Percentiles rank a stretch among this genome's conserved stretches.
Conservation (phyloP, 2,329 filamentous ascomycete species). For the Emmonsia crescens region DNA sequence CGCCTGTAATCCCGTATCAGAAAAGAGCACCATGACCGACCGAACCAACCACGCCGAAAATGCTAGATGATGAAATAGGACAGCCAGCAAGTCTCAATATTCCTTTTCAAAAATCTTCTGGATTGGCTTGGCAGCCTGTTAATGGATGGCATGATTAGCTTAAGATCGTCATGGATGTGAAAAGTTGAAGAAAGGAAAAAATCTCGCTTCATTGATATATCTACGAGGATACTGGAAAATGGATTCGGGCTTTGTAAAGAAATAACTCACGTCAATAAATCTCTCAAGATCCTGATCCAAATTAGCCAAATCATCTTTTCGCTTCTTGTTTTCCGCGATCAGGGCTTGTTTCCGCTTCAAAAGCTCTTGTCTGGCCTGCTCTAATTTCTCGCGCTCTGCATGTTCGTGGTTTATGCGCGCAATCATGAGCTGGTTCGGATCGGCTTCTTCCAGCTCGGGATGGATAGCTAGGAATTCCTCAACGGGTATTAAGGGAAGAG, state of each 20-base stretch:
- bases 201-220: slow-evolving; percentile 6
- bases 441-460: slow-evolving; percentile 60
- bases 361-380: slow-evolving; percentile 70
- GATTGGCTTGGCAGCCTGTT: slow-evolving; percentile 73
- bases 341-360: slow-evolving; percentile 61
- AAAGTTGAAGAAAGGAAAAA: slow-evolving; percentile 9
- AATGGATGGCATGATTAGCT: slow-evolving; percentile 12
- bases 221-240: background rate
- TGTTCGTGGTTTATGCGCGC: slow-evolving; percentile 87
- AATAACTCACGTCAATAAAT: slow-evolving; percentile 66
- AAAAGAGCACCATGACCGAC: background rate
- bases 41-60: background rate
- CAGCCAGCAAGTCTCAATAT: slow-evolving; percentile 23
- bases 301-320: slow-evolving; percentile 85
- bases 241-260: background rate
- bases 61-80: background rate
- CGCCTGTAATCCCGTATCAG: background rate
- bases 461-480: slow-evolving; percentile 70
- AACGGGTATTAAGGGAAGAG: slow-evolving; percentile 71
- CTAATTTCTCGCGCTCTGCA: slow-evolving; percentile 69
- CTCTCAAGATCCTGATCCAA: slow-evolving; percentile 87
- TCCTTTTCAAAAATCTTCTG: slow-evolving; percentile 75
- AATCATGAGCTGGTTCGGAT: slow-evolving; percentile 75
- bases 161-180: background rate
- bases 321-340: slow-evolving; percentile 72